Conservation (phyloP, 73 alveolate genomes). For the Effrenium voratum region DNA sequence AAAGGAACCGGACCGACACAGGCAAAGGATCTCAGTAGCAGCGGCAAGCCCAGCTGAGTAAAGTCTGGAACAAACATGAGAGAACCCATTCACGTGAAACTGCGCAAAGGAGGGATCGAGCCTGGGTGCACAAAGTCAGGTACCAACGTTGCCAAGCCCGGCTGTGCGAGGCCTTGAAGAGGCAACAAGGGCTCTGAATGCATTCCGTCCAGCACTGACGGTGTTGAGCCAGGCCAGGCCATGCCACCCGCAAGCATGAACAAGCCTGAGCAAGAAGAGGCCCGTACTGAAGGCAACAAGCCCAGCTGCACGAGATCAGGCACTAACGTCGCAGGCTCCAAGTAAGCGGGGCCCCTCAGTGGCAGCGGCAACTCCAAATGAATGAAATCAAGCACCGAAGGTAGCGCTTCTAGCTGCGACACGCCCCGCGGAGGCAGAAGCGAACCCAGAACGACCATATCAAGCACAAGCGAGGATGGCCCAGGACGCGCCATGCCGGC, state of each 20-base stretch:
- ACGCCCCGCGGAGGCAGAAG: background rate
- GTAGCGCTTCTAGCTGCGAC: background rate
- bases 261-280: background rate
- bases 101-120: background rate
- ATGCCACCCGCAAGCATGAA: background rate
- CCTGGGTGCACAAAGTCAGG: background rate
- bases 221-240: background rate
- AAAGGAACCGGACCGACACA: background rate
- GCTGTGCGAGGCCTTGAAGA: background rate
- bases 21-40: background rate
- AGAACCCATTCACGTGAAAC: background rate
- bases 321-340: conserved; percentile 20
- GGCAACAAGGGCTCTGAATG: background rate
- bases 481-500: background rate
- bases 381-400: background rate
- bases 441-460: background rate
- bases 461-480: background rate
- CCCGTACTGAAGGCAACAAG: background rate
- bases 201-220: background rate
- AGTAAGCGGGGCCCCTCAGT: background rate
- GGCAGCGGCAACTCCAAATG: background rate
- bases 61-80: background rate
- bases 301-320: background rate
- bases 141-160: background rate
- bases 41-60: background rate